Conservation (phyloP, 2,329 filamentous ascomycete genomes). For the Neocatenulostroma microsporum region DNA sequence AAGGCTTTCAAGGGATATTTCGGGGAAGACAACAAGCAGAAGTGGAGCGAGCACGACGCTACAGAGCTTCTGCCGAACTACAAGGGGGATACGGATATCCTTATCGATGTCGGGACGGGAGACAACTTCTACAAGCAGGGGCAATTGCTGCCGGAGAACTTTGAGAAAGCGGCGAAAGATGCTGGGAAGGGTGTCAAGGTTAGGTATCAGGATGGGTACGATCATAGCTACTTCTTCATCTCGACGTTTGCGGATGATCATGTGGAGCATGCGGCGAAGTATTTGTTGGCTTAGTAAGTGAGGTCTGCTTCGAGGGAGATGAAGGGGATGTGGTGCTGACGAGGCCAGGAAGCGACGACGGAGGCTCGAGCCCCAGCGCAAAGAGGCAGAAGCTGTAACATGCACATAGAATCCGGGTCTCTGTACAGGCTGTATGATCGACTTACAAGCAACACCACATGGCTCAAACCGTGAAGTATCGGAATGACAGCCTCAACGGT, state of each 20-base stretch:
- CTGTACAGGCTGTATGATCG: too few relatives aligned
- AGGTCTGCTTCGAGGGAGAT: not conserved
- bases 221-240: slow-evolving; percentile 98
- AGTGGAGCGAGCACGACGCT: slow-evolving; percentile 85
- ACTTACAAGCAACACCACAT: too few relatives aligned
- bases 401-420: too few relatives aligned
- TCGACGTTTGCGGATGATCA: slow-evolving; percentile 84
- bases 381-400: slow-evolving; percentile 6
- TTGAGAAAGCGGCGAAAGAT: slow-evolving; percentile 69
- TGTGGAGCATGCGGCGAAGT: slow-evolving; percentile 83
- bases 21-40: slow-evolving; percentile 60
- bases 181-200: slow-evolving; percentile 66
- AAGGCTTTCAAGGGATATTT: slow-evolving; percentile 94
- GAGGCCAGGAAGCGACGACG: slow-evolving; percentile 8
- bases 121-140: slow-evolving; percentile 96
- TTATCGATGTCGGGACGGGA: slow-evolving; percentile 88
- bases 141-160: slow-evolving; percentile 90
- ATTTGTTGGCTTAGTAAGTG: slow-evolving; percentile 43
- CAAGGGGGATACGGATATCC: slow-evolving; percentile 62
- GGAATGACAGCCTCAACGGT: too few relatives aligned
- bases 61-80: slow-evolving; percentile 77
- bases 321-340: slow-evolving; percentile 7
- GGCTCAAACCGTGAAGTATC: too few relatives aligned
- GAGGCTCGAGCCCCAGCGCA: not conserved
- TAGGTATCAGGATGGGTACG: slow-evolving; percentile 83